Base-by-base conservation (phyloP, 192 early-diverging fungal species). In the Coemansia sp. region DNA sequence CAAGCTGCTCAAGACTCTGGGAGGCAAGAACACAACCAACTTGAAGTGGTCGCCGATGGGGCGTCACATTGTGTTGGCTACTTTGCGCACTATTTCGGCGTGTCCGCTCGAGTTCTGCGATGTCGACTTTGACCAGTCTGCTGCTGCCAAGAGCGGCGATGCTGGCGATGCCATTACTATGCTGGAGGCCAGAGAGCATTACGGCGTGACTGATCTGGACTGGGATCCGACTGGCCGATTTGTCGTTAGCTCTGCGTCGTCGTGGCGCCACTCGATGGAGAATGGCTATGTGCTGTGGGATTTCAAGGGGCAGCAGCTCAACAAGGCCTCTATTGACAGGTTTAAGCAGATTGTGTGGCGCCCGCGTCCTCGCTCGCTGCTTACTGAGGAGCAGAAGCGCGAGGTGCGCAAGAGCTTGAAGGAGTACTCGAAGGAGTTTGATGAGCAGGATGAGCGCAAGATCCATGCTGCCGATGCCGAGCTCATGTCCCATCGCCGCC, bases 171-270 rank as follows among this genome's bases (percentile, higher is more conserved):
- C 85, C 59, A 74, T 92, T 56, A 80, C 89, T 51, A 66, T 90
- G 59, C 79, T 98, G 76, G 82, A 81, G 39, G 79, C 86, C 3
- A 87, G 86, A 39, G 96, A 98, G 78, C 97, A 98, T 79, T 98
- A 95, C 83, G 91, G 90, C 80, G 88, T 93, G 43, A 95, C 94
- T 20, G 95, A 97, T 66, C 87, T 98, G 57, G 94, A 97, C 74
- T 99, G 97, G 97, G 97, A 99, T 72, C 95, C 97, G 8, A 98
- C 93, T 26, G 97, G 97, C 66, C 92, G 97, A 59, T 99, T 88
- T 70, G 89, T 98, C n/a, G 79, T 91, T 9, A 88, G 90, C 48
- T 90, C 88, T 34, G 90, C 94, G 24, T 93, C 91, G 21, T 85
- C 89, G 72, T 96, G 94, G 97, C 84, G 89, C 67, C 87, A 93